Percentiles rank a stretch among this genome's conserved stretches.
phyloP scores from a whole-genome alignment of 352 stramenopile species.

The Pilasporangium apinafurcum region DNA sequence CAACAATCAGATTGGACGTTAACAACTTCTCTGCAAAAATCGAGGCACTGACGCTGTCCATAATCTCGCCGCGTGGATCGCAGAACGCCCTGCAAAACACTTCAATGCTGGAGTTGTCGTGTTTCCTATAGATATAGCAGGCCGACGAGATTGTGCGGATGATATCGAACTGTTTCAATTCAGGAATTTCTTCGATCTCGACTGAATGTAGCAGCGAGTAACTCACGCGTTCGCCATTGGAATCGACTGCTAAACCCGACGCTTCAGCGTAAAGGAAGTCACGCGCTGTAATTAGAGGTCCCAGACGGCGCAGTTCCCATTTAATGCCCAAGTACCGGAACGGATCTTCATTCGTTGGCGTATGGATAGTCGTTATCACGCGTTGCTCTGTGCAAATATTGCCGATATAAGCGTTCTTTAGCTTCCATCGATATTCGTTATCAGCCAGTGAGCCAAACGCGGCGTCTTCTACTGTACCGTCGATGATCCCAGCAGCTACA shows the following conservation, averaged over 20 bases:
- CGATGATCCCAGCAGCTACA: conserved; percentile 21
- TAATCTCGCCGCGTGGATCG: conserved; percentile 29
- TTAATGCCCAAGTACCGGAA: conserved; percentile 40
- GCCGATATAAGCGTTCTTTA: conserved; percentile 27
- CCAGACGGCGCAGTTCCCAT: conserved; percentile 18
- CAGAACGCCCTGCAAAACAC: conserved; percentile 38
- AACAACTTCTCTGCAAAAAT: conserved; percentile 15
- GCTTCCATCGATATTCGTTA: conserved; percentile 16
- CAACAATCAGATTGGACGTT: conserved; percentile 19
- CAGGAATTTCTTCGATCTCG: conserved; percentile 4
- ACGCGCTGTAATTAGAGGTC: conserved; percentile 18
- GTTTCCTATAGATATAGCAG: conserved; percentile 43
- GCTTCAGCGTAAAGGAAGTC: conserved; percentile 34
- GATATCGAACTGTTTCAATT: conserved; percentile 18
- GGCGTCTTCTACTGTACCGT: conserved; percentile 24
- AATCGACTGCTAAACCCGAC: conserved; percentile 7
- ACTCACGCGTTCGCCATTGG: conserved; percentile 6
- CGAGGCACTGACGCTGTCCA: conserved; percentile 16
- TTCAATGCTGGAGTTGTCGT: conserved; percentile 25
- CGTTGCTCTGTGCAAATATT: conserved; percentile 24
- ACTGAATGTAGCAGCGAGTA: conserved; percentile 10
- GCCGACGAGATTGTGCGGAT: conserved; percentile 38
- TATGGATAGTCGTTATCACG: conserved; percentile 24
- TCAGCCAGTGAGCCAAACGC: conserved; percentile 23
- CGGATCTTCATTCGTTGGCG: conserved; percentile 18